Conservation (phyloP, 805 yeast genomes). For the Candida tammaniensis region DNA sequence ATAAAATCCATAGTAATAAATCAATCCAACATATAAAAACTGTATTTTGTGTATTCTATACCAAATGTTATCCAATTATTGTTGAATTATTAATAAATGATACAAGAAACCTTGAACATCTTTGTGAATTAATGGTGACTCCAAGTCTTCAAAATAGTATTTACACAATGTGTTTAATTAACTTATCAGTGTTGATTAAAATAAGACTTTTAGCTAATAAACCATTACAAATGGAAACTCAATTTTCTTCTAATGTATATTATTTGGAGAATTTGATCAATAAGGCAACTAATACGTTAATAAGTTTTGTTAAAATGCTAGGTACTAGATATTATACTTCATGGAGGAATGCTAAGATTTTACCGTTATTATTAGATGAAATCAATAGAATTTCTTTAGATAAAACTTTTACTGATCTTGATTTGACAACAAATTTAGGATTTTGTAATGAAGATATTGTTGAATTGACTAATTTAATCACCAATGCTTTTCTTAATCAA, state of each 20-base stretch:
- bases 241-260: conserved; percentile 1
- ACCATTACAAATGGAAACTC: neutral
- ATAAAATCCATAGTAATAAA: conserved; percentile 23
- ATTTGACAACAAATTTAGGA: conserved; percentile 6
- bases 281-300: conserved; percentile 17
- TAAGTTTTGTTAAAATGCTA: conserved; percentile 23
- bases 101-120: conserved; percentile 9
- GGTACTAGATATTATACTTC: conserved; percentile 61
- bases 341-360: conserved; percentile 61
- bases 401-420: conserved; percentile 2
- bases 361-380: conserved; percentile 34
- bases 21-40: conserved; percentile 33
- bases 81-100: conserved; percentile 7
- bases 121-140: conserved; percentile 32
- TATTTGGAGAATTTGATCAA: conserved; percentile 7
- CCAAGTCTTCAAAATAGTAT: conserved; percentile 33
- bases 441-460: conserved; percentile 2
- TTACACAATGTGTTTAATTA: conserved; percentile 34
- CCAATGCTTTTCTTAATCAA: neutral
- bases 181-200: conserved; percentile 19
- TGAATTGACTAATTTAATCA: conserved; percentile 3
- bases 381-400: conserved; percentile 26
- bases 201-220: conserved; percentile 14
- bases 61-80: conserved; percentile 15
- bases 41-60: conserved; percentile 21